Base-by-base conservation (phyloP, 345 rosid species). In the Eucalyptus rudis region DNA sequence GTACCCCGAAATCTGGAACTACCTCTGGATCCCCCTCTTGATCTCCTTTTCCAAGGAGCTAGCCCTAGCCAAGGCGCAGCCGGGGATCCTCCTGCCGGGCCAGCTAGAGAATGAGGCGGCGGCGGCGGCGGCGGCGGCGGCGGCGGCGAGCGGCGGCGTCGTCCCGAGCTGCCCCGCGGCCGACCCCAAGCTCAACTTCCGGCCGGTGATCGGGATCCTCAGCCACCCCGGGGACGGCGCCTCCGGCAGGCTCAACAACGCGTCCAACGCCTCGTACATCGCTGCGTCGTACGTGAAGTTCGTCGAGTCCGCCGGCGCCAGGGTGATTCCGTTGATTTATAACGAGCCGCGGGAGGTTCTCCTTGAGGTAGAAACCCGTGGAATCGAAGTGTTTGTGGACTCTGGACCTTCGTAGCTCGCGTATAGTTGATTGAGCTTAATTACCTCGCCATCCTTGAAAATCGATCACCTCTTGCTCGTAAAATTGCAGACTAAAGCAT, bases 201-300 rank as follows among this genome's bases (percentile, higher is more conserved):
- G 93, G 25, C 98, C 99, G 44, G 96, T 96, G 49, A 94, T 97
- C 88, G 99, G 99, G 13, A 96, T 97, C 31, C 89, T 97, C 5
- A 95, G 92, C 49, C 99, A 97, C 89, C 99, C 99, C 1, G 99
- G 99, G 0, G 99, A 97, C 43, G 99, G 99, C 43, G 99, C 98
- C 12, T 94, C 97, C 22, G 99, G 99, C 12, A 90, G 99, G 86
- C 90, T 97, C 86, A 96, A 86, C 86, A 94, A 96, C 62, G 96
- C 91, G 15, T 88, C 95, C 5, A 90, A 90, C 80, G 92, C 94
- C 29, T 95, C 98, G 33, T 95, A 94, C 88, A 94, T 97, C 40
- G 98, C 98, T 2, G 97, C 99, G 17, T 97, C 99, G 47, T 97
- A 96, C 83, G 98, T 96, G 88, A 97, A 97, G 94, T 93, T 96